A percentile compares a stretch with the other conserved stretches of the same genome.
phyloP scores from a whole-genome alignment of 2,329 filamentous ascomycete genomes.

The Fusarium nisikadoi region DNA sequence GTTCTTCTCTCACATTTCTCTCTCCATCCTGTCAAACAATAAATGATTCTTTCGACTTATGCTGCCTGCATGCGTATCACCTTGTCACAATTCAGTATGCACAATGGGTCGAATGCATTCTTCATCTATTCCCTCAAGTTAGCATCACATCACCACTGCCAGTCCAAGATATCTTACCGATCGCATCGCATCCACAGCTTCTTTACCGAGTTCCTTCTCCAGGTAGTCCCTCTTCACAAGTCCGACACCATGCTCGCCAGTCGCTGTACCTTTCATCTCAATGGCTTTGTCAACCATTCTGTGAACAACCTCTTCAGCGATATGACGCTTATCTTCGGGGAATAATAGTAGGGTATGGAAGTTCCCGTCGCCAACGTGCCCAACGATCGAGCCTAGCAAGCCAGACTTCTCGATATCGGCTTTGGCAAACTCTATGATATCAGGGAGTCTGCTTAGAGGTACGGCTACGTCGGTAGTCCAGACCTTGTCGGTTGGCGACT shows the following conservation, averaged over 20 bases:
- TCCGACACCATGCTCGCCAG: conserved; percentile 72
- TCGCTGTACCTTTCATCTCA: conserved; percentile 75
- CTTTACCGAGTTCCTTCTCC: conserved; percentile 64
- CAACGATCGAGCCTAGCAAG: conserved; percentile 85
- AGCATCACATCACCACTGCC: fast-evolving
- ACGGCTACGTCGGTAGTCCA: conserved; percentile 87
- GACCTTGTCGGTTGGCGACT: conserved; percentile 25
- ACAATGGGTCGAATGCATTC: conserved; percentile 67
- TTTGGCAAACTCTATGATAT: conserved; percentile 84
- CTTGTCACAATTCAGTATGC: conserved; percentile 55
- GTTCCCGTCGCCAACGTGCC: conserved; percentile 92
- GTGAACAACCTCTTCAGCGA: conserved; percentile 55
- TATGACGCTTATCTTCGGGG: not conserved
- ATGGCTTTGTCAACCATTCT: conserved; percentile 74
- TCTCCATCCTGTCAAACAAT: too few relatives aligned
- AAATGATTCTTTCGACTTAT: not conserved
- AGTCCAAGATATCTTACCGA: not conserved
- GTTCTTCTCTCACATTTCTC: too few relatives aligned
- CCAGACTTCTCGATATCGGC: conserved; percentile 87
- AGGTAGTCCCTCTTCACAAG: conserved; percentile 68
- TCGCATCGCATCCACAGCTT: conserved; percentile 66
- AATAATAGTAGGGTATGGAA: conserved; percentile 69
- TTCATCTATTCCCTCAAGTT: conserved; percentile 56
- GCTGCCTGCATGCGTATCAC: conserved; percentile 19
- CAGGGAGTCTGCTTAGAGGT: conserved; percentile 77